These are phyloP conservation scores for Scedosporium apiospermum DNA, from an alignment of 2,329 filamentous ascomycete species.

Conservation along the genomic window DNA sequence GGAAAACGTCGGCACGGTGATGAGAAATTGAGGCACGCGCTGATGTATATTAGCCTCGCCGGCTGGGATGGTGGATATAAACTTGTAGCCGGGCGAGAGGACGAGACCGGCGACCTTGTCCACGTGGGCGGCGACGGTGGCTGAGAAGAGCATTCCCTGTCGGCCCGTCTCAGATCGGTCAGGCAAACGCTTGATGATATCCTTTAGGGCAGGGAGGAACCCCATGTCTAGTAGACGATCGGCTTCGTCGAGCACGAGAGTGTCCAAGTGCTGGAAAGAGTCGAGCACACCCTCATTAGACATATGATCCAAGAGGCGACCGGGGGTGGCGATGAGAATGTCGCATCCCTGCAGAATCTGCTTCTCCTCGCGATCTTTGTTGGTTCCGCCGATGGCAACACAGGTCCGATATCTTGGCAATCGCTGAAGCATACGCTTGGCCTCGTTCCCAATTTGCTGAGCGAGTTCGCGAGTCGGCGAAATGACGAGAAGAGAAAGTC, in stretches of 20 bases:
- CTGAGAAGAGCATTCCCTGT: conserved; percentile 76
- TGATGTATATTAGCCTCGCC: conserved; percentile 71
- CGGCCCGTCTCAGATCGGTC: conserved; percentile 46
- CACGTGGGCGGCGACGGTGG: conserved; percentile 73
- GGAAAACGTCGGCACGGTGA: conserved; percentile 59
- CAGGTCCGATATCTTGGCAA: conserved; percentile 70
- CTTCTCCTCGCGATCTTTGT: conserved; percentile 62
- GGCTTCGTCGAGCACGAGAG: conserved; percentile 75
- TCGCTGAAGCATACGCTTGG: conserved; percentile 58
- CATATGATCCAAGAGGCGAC: conserved; percentile 69
- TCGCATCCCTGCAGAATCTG: conserved; percentile 65
- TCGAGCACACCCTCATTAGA: conserved; percentile 60
- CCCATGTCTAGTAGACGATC: conserved; percentile 76
- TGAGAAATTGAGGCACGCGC: conserved; percentile 62
- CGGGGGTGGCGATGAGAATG: conserved; percentile 72
- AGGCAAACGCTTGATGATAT: conserved; percentile 65
- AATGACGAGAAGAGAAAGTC: conserved; percentile 53
- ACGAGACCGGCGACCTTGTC: conserved; percentile 62
- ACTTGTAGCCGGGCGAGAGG: conserved; percentile 64
- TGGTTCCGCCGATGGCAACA: conserved; percentile 69
- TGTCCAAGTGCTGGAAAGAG: conserved; percentile 61
- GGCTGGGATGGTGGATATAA: conserved; percentile 68
- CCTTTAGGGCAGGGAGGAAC: conserved; percentile 69
- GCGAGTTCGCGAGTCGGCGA: conserved; percentile 64
- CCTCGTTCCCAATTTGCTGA: conserved; percentile 62